Evolutionary conservation across 306 rosid genomes (phyloP), one percentile per base, ranked within the genome.

Genomic region (Lathyrus oleraceus): DNA sequence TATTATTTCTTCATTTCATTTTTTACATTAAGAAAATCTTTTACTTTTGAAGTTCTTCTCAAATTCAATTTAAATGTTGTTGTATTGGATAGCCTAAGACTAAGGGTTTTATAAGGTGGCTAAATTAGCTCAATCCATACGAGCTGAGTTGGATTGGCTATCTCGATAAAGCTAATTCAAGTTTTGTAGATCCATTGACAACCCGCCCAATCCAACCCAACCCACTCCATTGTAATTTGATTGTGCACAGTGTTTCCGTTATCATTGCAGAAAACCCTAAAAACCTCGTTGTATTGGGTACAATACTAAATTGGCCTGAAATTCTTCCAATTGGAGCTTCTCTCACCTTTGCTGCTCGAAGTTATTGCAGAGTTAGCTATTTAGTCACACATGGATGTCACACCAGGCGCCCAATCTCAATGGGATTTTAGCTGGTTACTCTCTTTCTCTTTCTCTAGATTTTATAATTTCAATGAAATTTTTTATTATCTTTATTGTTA

Each of bases 341-440:
- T 27, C 62, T 14, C 19, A 56, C 5, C 17, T 53, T 21, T 1
- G n/a, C 5, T 5, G n/a, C 59, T 53, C 11, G 32, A 53, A 53
- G 8, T 57, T 57, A 28, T 28, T 54, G 62, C 62, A 57, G 62
- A 56, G 39, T 13, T 28, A 57, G 39, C 59, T 53, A 20, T 52
- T 20, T 25, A 6, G 19, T 71, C 47, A 12, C 76, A 14, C 76
- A 72, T 72, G 77, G 77, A 57, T 72, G 20, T 17, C 39, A 19
- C 76, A 47, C 69, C 59, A 59, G 48, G 45, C 12, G 4, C 48
- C 48, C 36, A 59, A 17, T 35, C 70, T 9, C 77, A 21, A 48
- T 72, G 77, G 77, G 77, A 61, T 35, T 72, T 72, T 43, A 21
- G 8, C 70, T 61, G 70, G 77, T 72, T 11, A 45, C 28, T 61